Base-by-base conservation (phyloP, 805 yeast genomes). In the Teunomyces pallodes region DNA sequence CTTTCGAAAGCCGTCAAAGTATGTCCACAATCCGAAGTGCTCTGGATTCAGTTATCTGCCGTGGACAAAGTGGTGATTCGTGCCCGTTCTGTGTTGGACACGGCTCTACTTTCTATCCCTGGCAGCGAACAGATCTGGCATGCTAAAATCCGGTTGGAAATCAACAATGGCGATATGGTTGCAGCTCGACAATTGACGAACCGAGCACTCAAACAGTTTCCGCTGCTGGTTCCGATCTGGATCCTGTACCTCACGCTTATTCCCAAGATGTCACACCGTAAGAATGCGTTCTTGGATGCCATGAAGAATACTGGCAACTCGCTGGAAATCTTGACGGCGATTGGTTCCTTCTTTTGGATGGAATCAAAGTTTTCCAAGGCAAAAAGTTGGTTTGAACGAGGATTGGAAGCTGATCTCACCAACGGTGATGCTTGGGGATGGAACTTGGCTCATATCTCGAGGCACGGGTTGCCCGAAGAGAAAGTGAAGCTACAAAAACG, bases 391-490 rank as follows among this genome's bases (percentile, higher is more conserved):
- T 79, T 90, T 47, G 85, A 84, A 42, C 72, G 86, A 46, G 87
- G 94, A 0, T 60, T 84, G 9, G 70, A 67, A n/a, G 70, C 74
- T 2, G 82, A 83, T 47, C 62, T 70, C 1, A 70, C 66, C n/a
- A 79, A 72, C 59, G 97, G 96, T 3, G 97, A 91, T 64, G 65
- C 76, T 2, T 90, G 95, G 86, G 79, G 82, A 0, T 84, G 90
- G 85, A 58, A 74, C 43, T 80, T 79, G 55, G 70, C 74, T 26
- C 80, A 77, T 52, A 48, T 72, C 39, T 44, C 54, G 16, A 76
- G 73, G 51, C 68, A 66, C 43, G 78, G 76, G 2, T 54, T 63
- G 4, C 60, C 57, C 4, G 67, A 61, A 2, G 82, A 77, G 10
- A 39, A 65, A n/a, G 56, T 60, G 3, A 51, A 55, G 4, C 58